These are phyloP conservation scores for Agaricus subrufescens DNA, from an alignment of 768 basidiomycete species.

Conservation along the genomic window DNA sequence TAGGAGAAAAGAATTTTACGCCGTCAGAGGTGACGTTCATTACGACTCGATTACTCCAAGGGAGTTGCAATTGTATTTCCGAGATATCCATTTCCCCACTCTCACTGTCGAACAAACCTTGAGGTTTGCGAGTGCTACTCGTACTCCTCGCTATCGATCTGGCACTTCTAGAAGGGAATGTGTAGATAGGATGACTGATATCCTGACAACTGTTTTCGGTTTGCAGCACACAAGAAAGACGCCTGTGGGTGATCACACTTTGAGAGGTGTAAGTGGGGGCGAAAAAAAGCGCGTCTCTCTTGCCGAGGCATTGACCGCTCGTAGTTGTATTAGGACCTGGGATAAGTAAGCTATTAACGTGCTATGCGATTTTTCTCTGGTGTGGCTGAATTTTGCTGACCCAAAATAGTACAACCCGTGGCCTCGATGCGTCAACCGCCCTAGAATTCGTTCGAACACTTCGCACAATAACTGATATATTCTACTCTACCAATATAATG, in stretches of 20 bases:
- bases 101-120: conserved; percentile 79
- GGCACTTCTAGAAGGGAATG: conserved; percentile 38
- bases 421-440: conserved; percentile 66
- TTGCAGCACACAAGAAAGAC: conserved; percentile 69
- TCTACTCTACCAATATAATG: conserved; percentile 56
- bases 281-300: conserved; percentile 82
- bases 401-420: conserved; percentile 49
- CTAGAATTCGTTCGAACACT: conserved; percentile 68
- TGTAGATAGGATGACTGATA: conserved; percentile 41
- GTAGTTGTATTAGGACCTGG: conserved; percentile 57
- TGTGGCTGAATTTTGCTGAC: too few species aligned
- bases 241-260: conserved; percentile 69
- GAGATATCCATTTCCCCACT: conserved; percentile 83
- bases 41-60: conserved; percentile 74
- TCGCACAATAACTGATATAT: conserved; percentile 56
- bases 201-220: conserved; percentile 68
- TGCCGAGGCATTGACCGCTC: conserved; percentile 55
- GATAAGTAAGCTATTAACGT: conserved; percentile 44
- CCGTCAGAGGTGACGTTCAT: conserved; percentile 62
- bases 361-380: too few species aligned
- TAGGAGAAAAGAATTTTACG: conserved; percentile 61
- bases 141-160: conserved; percentile 55
- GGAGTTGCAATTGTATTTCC: conserved; percentile 58
- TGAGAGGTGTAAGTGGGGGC: conserved; percentile 71
- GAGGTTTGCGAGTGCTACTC: conserved; percentile 59